Conservation (phyloP, 2,329 filamentous ascomycete genomes). For the Trichoderma hamatum region DNA sequence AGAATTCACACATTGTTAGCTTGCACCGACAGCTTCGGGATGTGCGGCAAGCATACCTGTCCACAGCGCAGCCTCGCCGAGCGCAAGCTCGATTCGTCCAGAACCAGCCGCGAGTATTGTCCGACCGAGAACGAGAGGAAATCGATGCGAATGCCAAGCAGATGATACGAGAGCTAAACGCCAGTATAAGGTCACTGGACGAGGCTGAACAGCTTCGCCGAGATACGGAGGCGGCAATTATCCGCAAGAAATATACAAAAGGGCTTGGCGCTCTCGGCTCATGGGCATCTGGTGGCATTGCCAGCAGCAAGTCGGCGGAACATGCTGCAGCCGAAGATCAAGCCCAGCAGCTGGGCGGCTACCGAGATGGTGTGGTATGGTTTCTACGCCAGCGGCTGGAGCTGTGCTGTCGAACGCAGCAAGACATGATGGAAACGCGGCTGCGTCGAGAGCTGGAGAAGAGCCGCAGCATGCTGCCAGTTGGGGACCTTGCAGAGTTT, state of each 20-base stretch:
- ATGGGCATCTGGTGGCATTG: conserved; percentile 66
- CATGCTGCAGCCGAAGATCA: conserved; percentile 73
- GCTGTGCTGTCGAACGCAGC: conserved; percentile 75
- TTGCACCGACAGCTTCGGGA: conserved; percentile 78
- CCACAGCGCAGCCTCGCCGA: conserved; percentile 69
- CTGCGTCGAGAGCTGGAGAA: conserved; percentile 84
- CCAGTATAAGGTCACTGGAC: conserved; percentile 76
- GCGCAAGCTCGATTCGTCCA: conserved; percentile 52
- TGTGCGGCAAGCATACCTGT: conserved; percentile 89
- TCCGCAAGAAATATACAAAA: conserved; percentile 69
- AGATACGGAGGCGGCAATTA: conserved; percentile 70
- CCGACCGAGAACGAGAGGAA: conserved; percentile 79
- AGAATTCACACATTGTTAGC: conserved; percentile 84
- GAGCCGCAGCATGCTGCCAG: conserved; percentile 74
- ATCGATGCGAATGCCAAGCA: conserved; percentile 87
- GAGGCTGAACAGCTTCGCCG: conserved; percentile 82
- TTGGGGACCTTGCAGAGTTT: conserved; percentile 42
- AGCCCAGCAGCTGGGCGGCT: conserved; percentile 66
- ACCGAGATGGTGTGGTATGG: conserved; percentile 83
- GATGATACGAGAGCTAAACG: conserved; percentile 82
- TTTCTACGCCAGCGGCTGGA: conserved; percentile 77
- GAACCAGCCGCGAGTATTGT: conserved; percentile 61
- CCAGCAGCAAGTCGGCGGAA: conserved; percentile 59
- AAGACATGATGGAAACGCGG: conserved; percentile 90
- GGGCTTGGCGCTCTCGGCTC: conserved; percentile 65